Percentiles rank a stretch among this genome's conserved stretches.
Evolutionary conservation across 208 protist genomes (phyloP).

Genomic region (Acanthamoeba lenticulata): DNA sequence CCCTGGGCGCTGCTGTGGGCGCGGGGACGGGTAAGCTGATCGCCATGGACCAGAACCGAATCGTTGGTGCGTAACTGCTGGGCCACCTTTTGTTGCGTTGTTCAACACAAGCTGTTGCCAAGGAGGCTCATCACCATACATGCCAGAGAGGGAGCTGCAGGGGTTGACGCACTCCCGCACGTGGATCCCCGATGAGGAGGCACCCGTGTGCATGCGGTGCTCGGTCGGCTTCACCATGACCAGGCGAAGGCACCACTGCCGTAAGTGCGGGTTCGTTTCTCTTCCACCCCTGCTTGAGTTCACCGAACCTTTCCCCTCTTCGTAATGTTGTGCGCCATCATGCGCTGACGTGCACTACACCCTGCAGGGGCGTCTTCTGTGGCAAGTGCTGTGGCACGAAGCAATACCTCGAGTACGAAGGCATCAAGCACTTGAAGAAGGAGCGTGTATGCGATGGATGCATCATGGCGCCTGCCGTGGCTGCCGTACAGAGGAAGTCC

Average conservation of each 20-base stretch:
- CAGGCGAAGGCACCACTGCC: conserved; percentile 29
- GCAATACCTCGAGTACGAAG: conserved; percentile 13
- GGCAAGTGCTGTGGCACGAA: conserved; percentile 8
- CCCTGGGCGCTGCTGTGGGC: neutral
- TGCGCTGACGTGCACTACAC: too few species aligned
- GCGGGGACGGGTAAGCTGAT: neutral
- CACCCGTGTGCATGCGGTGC: neutral
- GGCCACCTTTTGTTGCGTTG: neutral
- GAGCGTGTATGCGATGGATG: neutral
- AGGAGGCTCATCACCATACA: neutral
- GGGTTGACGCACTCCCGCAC: neutral
- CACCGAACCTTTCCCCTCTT: neutral
- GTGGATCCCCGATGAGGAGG: neutral
- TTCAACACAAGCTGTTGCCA: neutral
- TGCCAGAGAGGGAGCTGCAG: neutral
- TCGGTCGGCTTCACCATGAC: neutral
- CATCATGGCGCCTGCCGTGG: neutral
- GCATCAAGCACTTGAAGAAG: conserved; percentile 32
- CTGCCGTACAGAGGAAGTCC: neutral
- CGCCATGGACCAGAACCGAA: conserved; percentile 18
- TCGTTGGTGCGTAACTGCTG: neutral
- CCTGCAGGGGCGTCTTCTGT: neutral
- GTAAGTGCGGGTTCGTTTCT: neutral
- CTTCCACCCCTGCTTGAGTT: neutral
- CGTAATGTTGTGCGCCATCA: neutral